Evolutionary conservation across 2,329 filamentous ascomycete genomes (phyloP).

Genomic region (Colletotrichum sidae): DNA sequence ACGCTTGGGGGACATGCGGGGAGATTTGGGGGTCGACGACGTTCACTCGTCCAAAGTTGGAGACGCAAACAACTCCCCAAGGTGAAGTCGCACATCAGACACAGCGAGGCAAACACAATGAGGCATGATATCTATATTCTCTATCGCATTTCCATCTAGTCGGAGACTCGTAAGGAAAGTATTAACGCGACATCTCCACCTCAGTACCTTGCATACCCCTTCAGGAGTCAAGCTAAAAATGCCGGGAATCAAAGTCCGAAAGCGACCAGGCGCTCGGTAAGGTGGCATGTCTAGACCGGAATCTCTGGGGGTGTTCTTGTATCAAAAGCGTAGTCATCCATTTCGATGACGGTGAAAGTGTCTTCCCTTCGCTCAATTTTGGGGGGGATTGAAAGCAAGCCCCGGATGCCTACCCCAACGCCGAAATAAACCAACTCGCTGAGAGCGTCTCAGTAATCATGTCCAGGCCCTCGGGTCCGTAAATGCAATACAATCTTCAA

Average conservation of each 20-base stretch:
- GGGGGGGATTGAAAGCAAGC: slow-evolving; percentile 25
- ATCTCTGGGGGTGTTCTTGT: slow-evolving; percentile 19
- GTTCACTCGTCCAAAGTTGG: slow-evolving; percentile 1
- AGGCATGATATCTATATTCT: slow-evolving; percentile 34
- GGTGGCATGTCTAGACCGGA: slow-evolving; percentile 14
- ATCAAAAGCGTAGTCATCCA: slow-evolving; percentile 26
- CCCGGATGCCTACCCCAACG: slow-evolving; percentile 34
- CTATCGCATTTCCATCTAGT: slow-evolving; percentile 31
- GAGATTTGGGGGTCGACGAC: slow-evolving; percentile 24
- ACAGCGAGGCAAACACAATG: too few relatives aligned
- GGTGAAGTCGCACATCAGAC: too few relatives aligned
- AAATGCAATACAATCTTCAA: slow-evolving; percentile 33
- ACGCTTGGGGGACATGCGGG: slow-evolving; percentile 26
- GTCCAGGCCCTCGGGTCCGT: slow-evolving; percentile 23
- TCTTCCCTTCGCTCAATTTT: slow-evolving; percentile 32
- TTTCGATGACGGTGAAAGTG: slow-evolving; percentile 26
- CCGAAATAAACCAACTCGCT: slow-evolving; percentile 29
- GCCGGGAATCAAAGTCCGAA: slow-evolving; percentile 29
- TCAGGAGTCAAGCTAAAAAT: slow-evolving; percentile 21
- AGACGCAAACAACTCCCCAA: neutral
- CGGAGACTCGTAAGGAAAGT: slow-evolving; percentile 22
- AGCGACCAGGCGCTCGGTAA: slow-evolving; percentile 26
- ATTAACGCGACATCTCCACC: slow-evolving; percentile 26
- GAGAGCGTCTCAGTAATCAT: slow-evolving; percentile 32
- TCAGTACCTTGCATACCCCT: slow-evolving; percentile 7